phyloP scores from a whole-genome alignment of 805 yeast species.

The Candida pini region DNA sequence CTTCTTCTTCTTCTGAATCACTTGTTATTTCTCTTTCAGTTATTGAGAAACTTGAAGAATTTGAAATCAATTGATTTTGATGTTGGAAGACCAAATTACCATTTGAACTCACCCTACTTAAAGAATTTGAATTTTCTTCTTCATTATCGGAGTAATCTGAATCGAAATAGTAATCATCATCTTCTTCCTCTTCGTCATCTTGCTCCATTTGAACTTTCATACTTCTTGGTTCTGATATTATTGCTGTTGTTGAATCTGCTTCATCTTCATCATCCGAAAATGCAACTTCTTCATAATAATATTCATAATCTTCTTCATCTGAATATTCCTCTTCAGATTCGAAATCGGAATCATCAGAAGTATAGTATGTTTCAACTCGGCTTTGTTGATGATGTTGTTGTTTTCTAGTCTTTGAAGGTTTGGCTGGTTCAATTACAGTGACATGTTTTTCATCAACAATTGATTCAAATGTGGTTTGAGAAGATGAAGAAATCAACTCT shows the following conservation, averaged over 20 bases:
- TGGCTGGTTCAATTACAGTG: constrained; percentile 10
- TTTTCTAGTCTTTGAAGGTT: constrained; percentile 4
- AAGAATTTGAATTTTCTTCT: constrained; percentile 5
- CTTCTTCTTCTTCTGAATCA: background rate
- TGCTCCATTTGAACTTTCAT: too few relatives aligned
- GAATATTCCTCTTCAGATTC: constrained; percentile 24
- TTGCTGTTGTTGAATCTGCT: too few relatives aligned
- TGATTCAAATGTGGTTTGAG: constrained; percentile 14
- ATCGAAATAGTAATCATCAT: constrained; percentile 4
- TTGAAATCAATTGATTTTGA: constrained; percentile 1
- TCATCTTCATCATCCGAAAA: constrained; percentile 11
- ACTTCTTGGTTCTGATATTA: too few relatives aligned
- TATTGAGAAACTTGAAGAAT: constrained; percentile 4
- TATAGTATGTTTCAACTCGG: constrained; percentile 8
- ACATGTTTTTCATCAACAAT: constrained; percentile 14
- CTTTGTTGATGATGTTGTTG: constrained; percentile 1
- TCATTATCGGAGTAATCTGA: constrained; percentile 5
- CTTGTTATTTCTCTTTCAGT: constrained; percentile 3
- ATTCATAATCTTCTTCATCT: constrained; percentile 12
- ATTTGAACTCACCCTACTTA: constrained; percentile 5
- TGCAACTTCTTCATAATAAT: constrained; percentile 15
- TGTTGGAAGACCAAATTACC: background rate
- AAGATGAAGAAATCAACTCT: constrained; percentile 19
- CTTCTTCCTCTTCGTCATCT: constrained; percentile 9
- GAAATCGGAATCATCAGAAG: constrained; percentile 27